Conservation (phyloP, 1,139 yeast species). For the Debaryomyces subglobosus region DNA sequence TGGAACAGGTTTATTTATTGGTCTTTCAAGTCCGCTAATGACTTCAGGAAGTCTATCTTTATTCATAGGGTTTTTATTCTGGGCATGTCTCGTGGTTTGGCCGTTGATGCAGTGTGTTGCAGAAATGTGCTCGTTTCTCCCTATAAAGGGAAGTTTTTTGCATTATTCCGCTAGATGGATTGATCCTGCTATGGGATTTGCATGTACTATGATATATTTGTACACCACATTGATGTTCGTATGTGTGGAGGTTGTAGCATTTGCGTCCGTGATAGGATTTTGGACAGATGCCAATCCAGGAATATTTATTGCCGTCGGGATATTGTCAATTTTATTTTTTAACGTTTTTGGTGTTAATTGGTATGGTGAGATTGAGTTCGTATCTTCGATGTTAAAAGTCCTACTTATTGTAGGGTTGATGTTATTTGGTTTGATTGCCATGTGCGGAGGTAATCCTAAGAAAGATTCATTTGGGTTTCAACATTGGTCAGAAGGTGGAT, state of each 20-base stretch:
- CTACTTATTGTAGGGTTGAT: conserved; percentile 43
- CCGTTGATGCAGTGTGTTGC: conserved; percentile 46
- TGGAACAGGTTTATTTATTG: conserved; percentile 52
- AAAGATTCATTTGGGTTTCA: conserved; percentile 31
- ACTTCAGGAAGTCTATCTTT: conserved; percentile 42
- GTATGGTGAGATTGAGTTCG: conserved; percentile 46
- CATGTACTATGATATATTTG: conserved; percentile 38
- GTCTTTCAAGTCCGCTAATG: conserved; percentile 36
- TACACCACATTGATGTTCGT: conserved; percentile 42
- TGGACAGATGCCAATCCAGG: conserved; percentile 46
- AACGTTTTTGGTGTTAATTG: conserved; percentile 41
- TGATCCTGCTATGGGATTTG: conserved; percentile 46
- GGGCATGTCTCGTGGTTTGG: conserved; percentile 40
- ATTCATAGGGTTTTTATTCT: conserved; percentile 37
- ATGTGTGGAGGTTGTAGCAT: conserved; percentile 41
- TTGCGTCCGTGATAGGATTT: conserved; percentile 37
- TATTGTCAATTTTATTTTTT: conserved; percentile 31
- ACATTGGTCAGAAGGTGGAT: conserved; percentile 53
- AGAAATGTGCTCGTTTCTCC: conserved; percentile 44
- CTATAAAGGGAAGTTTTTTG: conserved; percentile 42
- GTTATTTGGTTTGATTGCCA: conserved; percentile 40
- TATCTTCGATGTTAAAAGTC: conserved; percentile 40
- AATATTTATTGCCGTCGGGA: conserved; percentile 36
- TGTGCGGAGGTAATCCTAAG: conserved; percentile 39
- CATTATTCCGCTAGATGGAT: conserved; percentile 43